These are phyloP conservation scores for Primulina eburnea DNA, from an alignment of 257 asterid species.

Conservation along the genomic window DNA sequence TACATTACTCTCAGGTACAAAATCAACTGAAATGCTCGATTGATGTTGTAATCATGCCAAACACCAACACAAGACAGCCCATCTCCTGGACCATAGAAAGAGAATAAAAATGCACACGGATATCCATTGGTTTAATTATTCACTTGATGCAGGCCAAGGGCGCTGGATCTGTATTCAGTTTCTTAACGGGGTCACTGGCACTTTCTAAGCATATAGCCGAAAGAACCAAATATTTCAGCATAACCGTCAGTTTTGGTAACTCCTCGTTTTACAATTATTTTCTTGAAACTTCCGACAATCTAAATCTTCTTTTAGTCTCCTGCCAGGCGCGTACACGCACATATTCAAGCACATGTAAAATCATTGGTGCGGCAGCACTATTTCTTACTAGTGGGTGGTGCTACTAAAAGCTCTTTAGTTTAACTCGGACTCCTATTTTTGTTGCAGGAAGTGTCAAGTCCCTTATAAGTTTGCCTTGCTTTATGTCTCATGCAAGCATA, in stretches of 20 bases:
- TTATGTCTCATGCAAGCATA: constrained; percentile 79
- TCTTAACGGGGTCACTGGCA: constrained; percentile 69
- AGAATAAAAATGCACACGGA: background rate
- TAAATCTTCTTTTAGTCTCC: background rate
- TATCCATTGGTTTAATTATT: background rate
- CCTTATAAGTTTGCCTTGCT: constrained; percentile 77
- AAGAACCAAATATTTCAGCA: constrained; percentile 69
- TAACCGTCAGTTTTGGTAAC: constrained; percentile 87
- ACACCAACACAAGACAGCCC: background rate
- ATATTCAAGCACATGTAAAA: background rate
- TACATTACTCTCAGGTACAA: constrained; percentile 76
- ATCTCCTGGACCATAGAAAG: background rate
- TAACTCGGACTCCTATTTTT: background rate
- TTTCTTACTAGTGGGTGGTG: background rate
- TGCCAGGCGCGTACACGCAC: background rate
- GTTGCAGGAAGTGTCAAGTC: constrained; percentile 72
- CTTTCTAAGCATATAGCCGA: constrained; percentile 83
- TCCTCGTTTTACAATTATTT: background rate
- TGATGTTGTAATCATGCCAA: background rate
- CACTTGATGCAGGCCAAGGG: constrained; percentile 71
- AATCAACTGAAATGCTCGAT: background rate
- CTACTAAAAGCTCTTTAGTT: background rate
- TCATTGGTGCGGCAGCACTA: background rate
- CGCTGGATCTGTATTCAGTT: constrained; percentile 91
- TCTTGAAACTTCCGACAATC: background rate